Base-by-base conservation (phyloP, 495 filamentous ascomycete genomes). In the Bathelium albidoporum region DNA sequence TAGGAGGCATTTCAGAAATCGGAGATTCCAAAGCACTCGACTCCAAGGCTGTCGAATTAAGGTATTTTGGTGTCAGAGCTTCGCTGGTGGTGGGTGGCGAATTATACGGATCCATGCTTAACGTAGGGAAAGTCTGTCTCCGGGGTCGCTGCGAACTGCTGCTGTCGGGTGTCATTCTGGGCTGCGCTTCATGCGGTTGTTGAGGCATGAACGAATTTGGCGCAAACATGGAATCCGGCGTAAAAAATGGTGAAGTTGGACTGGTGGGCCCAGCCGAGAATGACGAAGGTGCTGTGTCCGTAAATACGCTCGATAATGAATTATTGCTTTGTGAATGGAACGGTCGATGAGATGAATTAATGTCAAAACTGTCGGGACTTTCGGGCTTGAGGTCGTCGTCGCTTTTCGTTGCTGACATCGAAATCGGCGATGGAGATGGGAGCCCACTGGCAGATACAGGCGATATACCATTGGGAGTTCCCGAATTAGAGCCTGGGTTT, bases 51-150 rank as follows among this genome's bases (percentile, higher is more conserved):
- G 87, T 82, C 12, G 83, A 79, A 2, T 63, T 59, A 1, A 72
- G 82, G 62, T 82, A 82, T 74, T 90, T 91, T 9, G 85, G 83
- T 22, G 82, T 85, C 36, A 87, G 68, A 10, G 85, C 80, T 43
- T 91, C 88, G 14, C 81, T 79, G 1, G 79, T 74, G 58, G 85
- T 79, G 24, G 85, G 74, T 61, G 84, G 81, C 45, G 87, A 83
- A 68, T 90, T 82, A 69, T 89, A 87, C 4, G 89, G 81, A 67
- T 94, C 88, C 34, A 85, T 64, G 2, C 68, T 76, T 41, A 77
- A 73, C 60, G 88, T 74, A 29, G 94, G 92, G 61, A 96, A 94
- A 0, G 94, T 97, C 74, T 96, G 91, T 74, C 91, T 95, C 72
- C 94, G 84, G 29, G 89, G 91, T 36, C 92, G 83, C 65, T 88